phyloP scores from a whole-genome alignment of 2,329 filamentous ascomycete species.

The Aspergillus carbonarius region DNA sequence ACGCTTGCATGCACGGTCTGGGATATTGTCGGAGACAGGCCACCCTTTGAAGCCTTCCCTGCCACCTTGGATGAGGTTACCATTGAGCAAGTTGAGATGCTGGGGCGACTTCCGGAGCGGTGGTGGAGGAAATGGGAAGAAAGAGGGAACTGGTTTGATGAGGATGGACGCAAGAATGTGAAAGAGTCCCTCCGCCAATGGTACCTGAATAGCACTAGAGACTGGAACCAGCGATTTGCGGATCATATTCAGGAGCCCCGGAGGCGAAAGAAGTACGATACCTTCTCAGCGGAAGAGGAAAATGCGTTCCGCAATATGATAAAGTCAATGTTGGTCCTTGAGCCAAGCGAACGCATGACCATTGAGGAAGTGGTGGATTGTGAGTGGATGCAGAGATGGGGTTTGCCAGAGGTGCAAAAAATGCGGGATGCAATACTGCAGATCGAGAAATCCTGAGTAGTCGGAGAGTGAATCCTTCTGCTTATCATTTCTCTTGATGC shows the following conservation, averaged over 20 bases:
- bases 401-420: slow-evolving; percentile 6
- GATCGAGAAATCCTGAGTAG: not conserved
- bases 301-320: slow-evolving; percentile 18
- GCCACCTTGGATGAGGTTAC: slow-evolving; percentile 23
- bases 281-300: slow-evolving; percentile 11
- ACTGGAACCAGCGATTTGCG: slow-evolving; percentile 8
- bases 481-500: no score
- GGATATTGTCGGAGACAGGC: slow-evolving; percentile 28
- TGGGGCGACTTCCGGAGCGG: slow-evolving; percentile 25
- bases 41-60: slow-evolving; percentile 25
- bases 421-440: no score
- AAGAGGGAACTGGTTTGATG: slow-evolving; percentile 19
- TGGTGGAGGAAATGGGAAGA: slow-evolving; percentile 26
- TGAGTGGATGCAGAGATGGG: slow-evolving; percentile 25
- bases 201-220: not conserved
- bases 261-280: not conserved
- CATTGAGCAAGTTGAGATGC: slow-evolving; percentile 25
- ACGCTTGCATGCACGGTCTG: slow-evolving; percentile 34
- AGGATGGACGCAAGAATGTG: slow-evolving; percentile 20
- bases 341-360: slow-evolving; percentile 16
- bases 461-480: not conserved
- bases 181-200: slow-evolving; percentile 5
- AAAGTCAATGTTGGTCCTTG: slow-evolving; percentile 18
- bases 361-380: slow-evolving; percentile 18
- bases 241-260: slow-evolving; percentile 12